Percentiles rank a stretch among this genome's conserved stretches.
Evolutionary conservation across 2,329 filamentous ascomycete genomes (phyloP).

Genomic region (Pestalotiopsis sp.): DNA sequence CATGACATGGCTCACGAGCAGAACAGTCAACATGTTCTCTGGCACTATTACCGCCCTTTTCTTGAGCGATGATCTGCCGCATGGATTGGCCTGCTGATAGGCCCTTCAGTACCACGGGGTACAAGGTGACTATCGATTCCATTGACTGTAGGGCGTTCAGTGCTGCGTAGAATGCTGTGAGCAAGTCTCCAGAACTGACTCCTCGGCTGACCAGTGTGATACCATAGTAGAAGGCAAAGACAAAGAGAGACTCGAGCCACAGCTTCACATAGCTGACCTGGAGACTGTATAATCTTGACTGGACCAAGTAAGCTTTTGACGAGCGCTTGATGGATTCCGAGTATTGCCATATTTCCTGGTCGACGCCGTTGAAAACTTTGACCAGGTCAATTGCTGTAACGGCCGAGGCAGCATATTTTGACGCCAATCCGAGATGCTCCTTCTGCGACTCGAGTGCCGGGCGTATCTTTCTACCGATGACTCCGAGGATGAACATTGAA

Average conservation of each 20-base stretch:
- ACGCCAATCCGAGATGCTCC: conserved; percentile 66
- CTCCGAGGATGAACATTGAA: conserved; percentile 60
- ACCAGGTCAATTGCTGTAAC: conserved; percentile 80
- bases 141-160: conserved; percentile 76
- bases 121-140: conserved; percentile 74
- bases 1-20: conserved; percentile 52
- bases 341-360: conserved; percentile 71
- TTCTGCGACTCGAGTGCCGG: conserved; percentile 72
- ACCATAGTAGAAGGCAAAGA: conserved; percentile 90
- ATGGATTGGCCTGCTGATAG: conserved; percentile 72
- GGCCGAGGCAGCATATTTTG: conserved; percentile 71
- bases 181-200: conserved; percentile 64
- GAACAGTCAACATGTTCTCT: conserved; percentile 32
- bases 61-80: conserved; percentile 41
- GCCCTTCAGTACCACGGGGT: conserved; percentile 78
- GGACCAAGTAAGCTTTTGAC: conserved; percentile 64
- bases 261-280: conserved; percentile 77
- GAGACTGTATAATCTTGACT: conserved; percentile 68
- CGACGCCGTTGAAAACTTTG: conserved; percentile 81
- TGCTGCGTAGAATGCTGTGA: conserved; percentile 86
- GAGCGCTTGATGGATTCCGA: conserved; percentile 57
- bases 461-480: conserved; percentile 64
- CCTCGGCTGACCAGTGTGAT: conserved; percentile 67
- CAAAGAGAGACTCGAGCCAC: conserved; percentile 77
- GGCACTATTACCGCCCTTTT: conserved; percentile 25